Percentiles rank a stretch among this genome's conserved stretches.
Conservation (phyloP, 495 filamentous ascomycete genomes). For the Saxispiralis lemnorum region DNA sequence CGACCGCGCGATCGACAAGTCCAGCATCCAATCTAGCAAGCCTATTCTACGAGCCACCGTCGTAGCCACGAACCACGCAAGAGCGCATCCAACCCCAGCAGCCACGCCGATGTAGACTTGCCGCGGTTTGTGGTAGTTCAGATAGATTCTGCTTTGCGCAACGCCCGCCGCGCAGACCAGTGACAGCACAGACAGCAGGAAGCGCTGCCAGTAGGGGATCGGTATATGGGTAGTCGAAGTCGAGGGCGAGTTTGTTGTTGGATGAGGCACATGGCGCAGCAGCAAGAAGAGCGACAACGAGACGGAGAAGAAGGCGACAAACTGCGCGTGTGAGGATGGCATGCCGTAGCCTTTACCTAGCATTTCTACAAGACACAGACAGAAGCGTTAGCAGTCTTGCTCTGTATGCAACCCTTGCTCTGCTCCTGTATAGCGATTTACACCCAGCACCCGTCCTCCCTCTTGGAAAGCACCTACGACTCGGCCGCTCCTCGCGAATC, state of each 20-base stretch:
- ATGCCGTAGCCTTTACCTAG: constrained; percentile 92
- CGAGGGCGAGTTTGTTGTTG: constrained; percentile 26
- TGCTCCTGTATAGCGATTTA: background rate
- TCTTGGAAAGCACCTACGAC: constrained; percentile 34
- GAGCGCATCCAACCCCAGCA: constrained; percentile 53
- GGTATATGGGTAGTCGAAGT: constrained; percentile 25
- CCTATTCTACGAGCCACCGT: constrained; percentile 40
- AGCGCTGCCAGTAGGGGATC: constrained; percentile 39
- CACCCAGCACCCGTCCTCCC: too few species aligned
- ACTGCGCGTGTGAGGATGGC: constrained; percentile 96
- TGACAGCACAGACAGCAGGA: constrained; percentile 37
- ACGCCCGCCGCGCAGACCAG: constrained; percentile 48
- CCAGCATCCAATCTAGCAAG: constrained; percentile 55
- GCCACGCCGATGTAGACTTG: constrained; percentile 68
- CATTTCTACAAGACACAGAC: constrained; percentile 40
- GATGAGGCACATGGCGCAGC: constrained; percentile 47
- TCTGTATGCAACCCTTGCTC: too few species aligned
- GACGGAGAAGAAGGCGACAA: constrained; percentile 73
- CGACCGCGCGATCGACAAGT: constrained; percentile 43
- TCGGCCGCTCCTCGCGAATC: constrained; percentile 81
- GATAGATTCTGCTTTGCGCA: constrained; percentile 64
- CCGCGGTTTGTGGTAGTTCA: constrained; percentile 78
- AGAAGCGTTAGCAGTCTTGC: background rate
- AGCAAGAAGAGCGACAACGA: constrained; percentile 68
- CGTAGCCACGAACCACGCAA: constrained; percentile 64